phyloP scores from a whole-genome alignment of 441 rosid species.

The Pelargonium citronellum region DNA sequence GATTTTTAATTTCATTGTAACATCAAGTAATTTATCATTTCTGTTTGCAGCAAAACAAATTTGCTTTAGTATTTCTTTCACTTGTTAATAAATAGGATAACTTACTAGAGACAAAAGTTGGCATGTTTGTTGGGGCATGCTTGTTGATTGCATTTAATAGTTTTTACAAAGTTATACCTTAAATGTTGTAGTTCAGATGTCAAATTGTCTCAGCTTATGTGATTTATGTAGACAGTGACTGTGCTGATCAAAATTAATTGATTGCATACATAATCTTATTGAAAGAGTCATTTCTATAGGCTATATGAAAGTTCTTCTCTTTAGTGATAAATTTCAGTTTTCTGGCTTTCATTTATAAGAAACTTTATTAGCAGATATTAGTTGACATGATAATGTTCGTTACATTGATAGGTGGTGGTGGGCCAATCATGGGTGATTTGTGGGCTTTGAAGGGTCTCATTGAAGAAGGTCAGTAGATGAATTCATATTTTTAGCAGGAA shows the following conservation, averaged over 20 bases:
- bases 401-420: constrained; percentile 78
- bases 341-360: not conserved
- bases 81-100: not conserved
- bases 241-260: not conserved
- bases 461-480: constrained; percentile 63
- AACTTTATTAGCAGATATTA: not conserved
- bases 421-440: constrained; percentile 97
- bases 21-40: constrained; percentile 9
- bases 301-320: not conserved
- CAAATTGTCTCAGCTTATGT: not conserved
- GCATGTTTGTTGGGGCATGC: not conserved
- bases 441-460: constrained; percentile 99
- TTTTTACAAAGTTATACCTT: not conserved
- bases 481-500: not conserved
- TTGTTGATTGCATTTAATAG: not conserved
- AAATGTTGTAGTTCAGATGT: not conserved
- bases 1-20: too few species aligned
- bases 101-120: not conserved
- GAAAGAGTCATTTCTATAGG: not conserved
- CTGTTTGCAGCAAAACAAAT: constrained; percentile 11
- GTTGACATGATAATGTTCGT: constrained; percentile 22
- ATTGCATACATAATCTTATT: not conserved
- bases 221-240: not conserved
- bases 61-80: not conserved
- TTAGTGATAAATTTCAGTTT: not conserved